Base-by-base conservation (phyloP, 2,329 filamentous ascomycete species). In the Aspergillus felis region DNA sequence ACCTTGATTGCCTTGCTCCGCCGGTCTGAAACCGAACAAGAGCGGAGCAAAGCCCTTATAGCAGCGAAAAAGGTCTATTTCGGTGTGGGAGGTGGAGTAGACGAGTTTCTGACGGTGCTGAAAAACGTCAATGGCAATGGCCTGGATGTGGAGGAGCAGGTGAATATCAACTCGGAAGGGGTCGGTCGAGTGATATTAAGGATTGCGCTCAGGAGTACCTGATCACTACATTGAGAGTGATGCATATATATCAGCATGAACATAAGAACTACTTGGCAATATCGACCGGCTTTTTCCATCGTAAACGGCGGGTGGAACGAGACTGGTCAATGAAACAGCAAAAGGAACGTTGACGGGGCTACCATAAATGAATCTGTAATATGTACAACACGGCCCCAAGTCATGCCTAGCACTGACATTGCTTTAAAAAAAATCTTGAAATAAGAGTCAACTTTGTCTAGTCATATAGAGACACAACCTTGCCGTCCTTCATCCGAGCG, bases 51-150 rank as follows among this genome's bases (percentile, higher is more conserved):
- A 61, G 82, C 83, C 2, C 73, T 87, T 57, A 76, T 88, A 4
- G 85, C 83, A 8, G 85, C 85, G 2, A 88, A 88, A 72, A 78
- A 82, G 61, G 81, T 87, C 44, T 88, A 88, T 71, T 88, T 88
- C 66, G 85, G 85, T 0, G 85, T 88, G 29, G 85, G 85, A 1
- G 85, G 85, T 1, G 85, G 84, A 29, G 82, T 87, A 9, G 83
- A 87, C 71, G 84, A 83, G 38, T 84, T 88, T 62, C 63, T 76
- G 49, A 61, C 64, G 20, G 70, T 72, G 17, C 41, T 76, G 50
- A 58, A 62, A 46, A 64, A 64, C 14, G 60, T 75, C 6, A 56
- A 66, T 59, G 58, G 60, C 5, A 57, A 64, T 57, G 55, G 61
- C 55, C 29, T 76, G 55, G 61, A 65, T 25, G 69, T 73, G 20